phyloP scores from a whole-genome alignment of 2,329 filamentous ascomycete genomes.

The Zalaria obscura region DNA sequence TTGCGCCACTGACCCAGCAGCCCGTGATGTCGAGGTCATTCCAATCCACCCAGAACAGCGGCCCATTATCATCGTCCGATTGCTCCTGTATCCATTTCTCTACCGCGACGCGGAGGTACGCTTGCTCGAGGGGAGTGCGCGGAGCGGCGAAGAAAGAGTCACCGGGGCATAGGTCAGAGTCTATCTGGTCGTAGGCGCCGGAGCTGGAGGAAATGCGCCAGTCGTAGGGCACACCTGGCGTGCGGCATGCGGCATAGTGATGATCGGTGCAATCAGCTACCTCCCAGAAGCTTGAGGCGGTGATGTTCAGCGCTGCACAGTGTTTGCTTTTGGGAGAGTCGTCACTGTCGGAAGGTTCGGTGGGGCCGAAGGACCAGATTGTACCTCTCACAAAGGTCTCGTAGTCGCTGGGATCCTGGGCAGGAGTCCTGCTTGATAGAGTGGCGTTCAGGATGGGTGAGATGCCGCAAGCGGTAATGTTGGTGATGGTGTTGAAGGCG shows the following conservation, averaged over 20 bases:
- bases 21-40: conserved; percentile 41
- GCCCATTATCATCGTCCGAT: conserved; percentile 16
- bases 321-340: conserved; percentile 21
- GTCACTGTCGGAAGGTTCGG: conserved; percentile 37
- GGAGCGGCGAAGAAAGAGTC: conserved; percentile 41
- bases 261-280: conserved; percentile 39
- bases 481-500: conserved; percentile 15
- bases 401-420: conserved; percentile 33
- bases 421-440: conserved; percentile 36
- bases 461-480: conserved; percentile 43
- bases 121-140: conserved; percentile 49
- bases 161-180: conserved; percentile 30
- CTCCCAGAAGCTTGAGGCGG: conserved; percentile 41
- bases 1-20: conserved; percentile 47
- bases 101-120: conserved; percentile 32
- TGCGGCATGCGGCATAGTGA: conserved; percentile 43
- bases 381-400: conserved; percentile 34
- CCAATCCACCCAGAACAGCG: conserved; percentile 42
- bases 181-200: conserved; percentile 24
- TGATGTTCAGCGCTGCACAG: conserved; percentile 41
- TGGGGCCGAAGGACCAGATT: conserved; percentile 46
- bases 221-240: conserved; percentile 34
- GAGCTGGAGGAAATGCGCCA: conserved; percentile 38
- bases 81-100: conserved; percentile 5
- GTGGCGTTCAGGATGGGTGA: conserved; percentile 45